Percentiles rank a stretch among this genome's conserved stretches.
phyloP scores from a whole-genome alignment of 345 rosid genomes.

The Salix purpurea region DNA sequence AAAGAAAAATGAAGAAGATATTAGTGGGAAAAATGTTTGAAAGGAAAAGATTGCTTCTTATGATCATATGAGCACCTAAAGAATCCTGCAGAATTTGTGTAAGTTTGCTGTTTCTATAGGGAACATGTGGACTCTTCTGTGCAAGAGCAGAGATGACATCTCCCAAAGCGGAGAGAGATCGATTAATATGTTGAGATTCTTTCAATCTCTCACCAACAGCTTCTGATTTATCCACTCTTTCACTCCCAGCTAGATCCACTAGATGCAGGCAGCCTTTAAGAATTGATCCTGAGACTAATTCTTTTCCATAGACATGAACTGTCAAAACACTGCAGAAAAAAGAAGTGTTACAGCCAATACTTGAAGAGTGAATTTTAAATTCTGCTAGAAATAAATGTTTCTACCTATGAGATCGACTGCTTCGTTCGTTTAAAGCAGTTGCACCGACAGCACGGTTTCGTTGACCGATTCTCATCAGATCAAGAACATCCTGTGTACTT shows the following conservation, averaged over 20 bases:
- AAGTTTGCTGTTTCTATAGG: slow-evolving; percentile 94
- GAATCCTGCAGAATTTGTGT: slow-evolving; percentile 95
- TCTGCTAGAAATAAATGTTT: slow-evolving; percentile 1
- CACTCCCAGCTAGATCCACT: slow-evolving; percentile 98
- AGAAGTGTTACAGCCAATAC: neutral
- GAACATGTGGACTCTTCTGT: slow-evolving; percentile 86
- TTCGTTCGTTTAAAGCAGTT: slow-evolving; percentile 90
- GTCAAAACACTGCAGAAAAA: slow-evolving; percentile 65
- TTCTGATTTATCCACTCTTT: slow-evolving; percentile 95
- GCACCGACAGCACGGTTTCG: slow-evolving; percentile 95
- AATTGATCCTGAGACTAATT: slow-evolving; percentile 70
- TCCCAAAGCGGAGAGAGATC: slow-evolving; percentile 90
- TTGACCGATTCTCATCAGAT: slow-evolving; percentile 85
- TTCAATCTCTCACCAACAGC: slow-evolving; percentile 94
- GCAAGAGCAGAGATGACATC: slow-evolving; percentile 97
- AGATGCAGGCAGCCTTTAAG: slow-evolving; percentile 87
- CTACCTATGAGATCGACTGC: slow-evolving; percentile 96
- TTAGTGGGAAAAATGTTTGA: neutral
- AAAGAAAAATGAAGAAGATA: neutral
- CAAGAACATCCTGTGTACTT: slow-evolving; percentile 83
- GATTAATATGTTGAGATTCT: slow-evolving; percentile 95
- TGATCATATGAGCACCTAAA: slow-evolving; percentile 47
- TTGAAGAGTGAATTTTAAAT: neutral
- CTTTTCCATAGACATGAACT: slow-evolving; percentile 89
- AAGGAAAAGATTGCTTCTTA: neutral